Base-by-base conservation (phyloP, 1,284 basidiomycete species). In the Melanopsichium pennsylvanicum region DNA sequence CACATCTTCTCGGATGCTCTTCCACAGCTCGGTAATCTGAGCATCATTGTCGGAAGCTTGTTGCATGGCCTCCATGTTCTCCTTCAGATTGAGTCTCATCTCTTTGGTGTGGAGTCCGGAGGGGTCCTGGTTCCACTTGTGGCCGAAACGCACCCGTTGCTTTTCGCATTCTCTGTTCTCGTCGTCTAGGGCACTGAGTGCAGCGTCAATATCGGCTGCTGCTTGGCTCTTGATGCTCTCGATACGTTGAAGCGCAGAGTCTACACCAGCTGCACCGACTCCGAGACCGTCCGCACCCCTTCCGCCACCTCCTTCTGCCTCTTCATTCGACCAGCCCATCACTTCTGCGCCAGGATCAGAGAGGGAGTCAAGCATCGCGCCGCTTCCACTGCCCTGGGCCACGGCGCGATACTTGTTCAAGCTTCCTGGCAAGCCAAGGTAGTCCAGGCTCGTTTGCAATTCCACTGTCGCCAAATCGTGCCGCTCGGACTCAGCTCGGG, bases 111-210 rank as follows among this genome's bases (percentile, higher is more conserved):
- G 61, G 33, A 70, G 19, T 19, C 60, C 50, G 18, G 89, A 89
- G 0, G 95, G 95, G n/a, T 87, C 86, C 81, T 97, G 95, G 8
- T 89, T 89, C 89, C 93, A 98, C 33, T 87, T 81, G 72, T 93
- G 90, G 27, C 90, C 90, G 81, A 92, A 93, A 81, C 90, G 89
- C 56, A 94, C 84, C 70, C 83, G 74, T 29, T 76, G 72, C 33
- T 74, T 70, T 54, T 84, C 83, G 72, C 83, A 84, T 26, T 81
- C 80, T 21, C 82, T 70, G 34, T 74, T 72, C 48, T 84, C 83
- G 8, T 64, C 74, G 34, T 81, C 77, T 6, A 80, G 69, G 9
- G 72, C 56, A 1, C 54, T 37, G 4, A 64, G 40, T 0, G 75
- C 67, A 1, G 60, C 51, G 6, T 72, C 64, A 31, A 80, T 52